phyloP scores from a whole-genome alignment of 345 rosid species.

The Pistacia vera region DNA sequence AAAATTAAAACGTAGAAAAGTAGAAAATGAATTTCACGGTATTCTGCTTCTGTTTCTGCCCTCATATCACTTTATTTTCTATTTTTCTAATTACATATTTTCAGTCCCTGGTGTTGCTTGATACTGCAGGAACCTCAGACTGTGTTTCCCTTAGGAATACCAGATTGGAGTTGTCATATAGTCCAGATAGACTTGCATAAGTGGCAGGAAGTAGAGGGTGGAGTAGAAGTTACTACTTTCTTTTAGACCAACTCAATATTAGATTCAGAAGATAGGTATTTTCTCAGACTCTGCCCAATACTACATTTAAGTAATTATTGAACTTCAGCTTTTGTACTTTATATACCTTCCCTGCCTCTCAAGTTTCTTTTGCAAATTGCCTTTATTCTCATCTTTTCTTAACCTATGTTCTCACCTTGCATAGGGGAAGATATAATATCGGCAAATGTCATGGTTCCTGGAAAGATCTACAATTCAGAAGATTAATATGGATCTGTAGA shows the following conservation, averaged over 20 bases:
- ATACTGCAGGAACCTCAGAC: conserved; percentile 24
- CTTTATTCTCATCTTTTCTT: conserved; percentile 35
- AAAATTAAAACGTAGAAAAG: neutral
- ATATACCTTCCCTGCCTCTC: conserved; percentile 38
- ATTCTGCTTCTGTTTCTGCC: neutral
- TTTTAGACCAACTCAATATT: conserved; percentile 14
- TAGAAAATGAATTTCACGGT: neutral
- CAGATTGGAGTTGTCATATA: conserved; percentile 9
- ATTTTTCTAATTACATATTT: neutral
- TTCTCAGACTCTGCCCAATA: conserved; percentile 13
- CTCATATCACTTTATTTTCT: neutral
- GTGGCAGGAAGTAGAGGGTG: conserved; percentile 26
- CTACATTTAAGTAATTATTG: conserved; percentile 17
- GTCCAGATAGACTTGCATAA: conserved; percentile 7
- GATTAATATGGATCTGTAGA: conserved; percentile 51
- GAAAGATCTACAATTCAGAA: conserved; percentile 15
- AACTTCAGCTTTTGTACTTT: conserved; percentile 25
- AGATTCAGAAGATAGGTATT: conserved; percentile 39
- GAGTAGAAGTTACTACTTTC: conserved; percentile 25
- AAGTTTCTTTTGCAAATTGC: conserved; percentile 43
- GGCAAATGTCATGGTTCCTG: conserved; percentile 21
- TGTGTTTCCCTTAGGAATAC: conserved; percentile 9
- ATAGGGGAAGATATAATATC: conserved; percentile 18
- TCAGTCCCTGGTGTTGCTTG: conserved; percentile 15
- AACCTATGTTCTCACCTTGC: conserved; percentile 22